Conservation (phyloP, 2,329 filamentous ascomycete species). For the Ceratocystis variospora region DNA sequence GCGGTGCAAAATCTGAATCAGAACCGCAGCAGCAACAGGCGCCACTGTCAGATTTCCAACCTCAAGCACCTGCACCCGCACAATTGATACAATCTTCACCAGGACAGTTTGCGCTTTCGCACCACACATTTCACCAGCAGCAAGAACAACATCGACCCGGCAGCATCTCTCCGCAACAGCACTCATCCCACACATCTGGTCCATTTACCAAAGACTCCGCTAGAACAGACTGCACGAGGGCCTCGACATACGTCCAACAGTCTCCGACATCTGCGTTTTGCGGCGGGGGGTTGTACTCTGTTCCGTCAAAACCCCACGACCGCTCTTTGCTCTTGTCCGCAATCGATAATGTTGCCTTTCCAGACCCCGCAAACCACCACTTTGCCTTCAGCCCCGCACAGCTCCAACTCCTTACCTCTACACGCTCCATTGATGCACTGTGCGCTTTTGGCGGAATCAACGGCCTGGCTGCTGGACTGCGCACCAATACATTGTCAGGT, state of each 20-base stretch:
- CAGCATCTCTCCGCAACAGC: not conserved
- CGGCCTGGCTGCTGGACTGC: slow-evolving; percentile 39
- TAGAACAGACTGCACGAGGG: not conserved
- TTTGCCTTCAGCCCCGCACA: slow-evolving; percentile 43
- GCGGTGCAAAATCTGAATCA: not conserved
- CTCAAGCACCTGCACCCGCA: not conserved
- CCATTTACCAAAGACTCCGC: slow-evolving; percentile 5
- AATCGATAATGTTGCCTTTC: slow-evolving; percentile 13
- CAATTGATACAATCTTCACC: not conserved
- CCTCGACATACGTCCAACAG: slow-evolving; percentile 3
- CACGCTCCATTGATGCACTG: slow-evolving; percentile 36
- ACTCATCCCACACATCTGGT: not conserved
- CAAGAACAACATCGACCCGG: not conserved
- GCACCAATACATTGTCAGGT: slow-evolving; percentile 35
- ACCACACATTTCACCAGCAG: not conserved
- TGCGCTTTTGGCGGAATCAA: slow-evolving; percentile 39
- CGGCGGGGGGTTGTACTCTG: too few relatives aligned
- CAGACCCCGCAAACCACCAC: slow-evolving; percentile 26
- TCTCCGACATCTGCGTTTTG: not conserved
- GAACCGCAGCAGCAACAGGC: not conserved
- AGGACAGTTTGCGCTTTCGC: not conserved
- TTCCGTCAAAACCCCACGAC: not conserved
- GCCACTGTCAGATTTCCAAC: not conserved
- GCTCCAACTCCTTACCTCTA: slow-evolving; percentile 39
- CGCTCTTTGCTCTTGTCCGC: slow-evolving; percentile 8